Percentiles rank a stretch among this genome's conserved stretches.
Conservation (phyloP, 495 filamentous ascomycete species). For the Penicillium pancosmium region DNA sequence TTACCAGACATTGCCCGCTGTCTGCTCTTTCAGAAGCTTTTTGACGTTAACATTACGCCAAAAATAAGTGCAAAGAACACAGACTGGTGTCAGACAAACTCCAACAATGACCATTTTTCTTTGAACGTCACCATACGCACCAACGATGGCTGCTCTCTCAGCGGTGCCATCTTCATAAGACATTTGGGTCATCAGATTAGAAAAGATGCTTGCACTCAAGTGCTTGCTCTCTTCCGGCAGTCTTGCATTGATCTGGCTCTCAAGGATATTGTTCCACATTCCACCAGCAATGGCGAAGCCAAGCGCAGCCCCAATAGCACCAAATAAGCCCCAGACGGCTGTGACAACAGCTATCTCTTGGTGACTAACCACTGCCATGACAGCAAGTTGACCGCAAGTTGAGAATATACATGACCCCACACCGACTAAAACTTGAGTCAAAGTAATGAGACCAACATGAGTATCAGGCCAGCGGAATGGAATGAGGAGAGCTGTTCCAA, state of each 20-base stretch:
- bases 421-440: constrained; percentile 71
- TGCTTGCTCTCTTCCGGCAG: constrained; percentile 46
- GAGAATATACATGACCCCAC: constrained; percentile 58
- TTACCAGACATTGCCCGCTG: constrained; percentile 17
- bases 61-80: constrained; percentile 40
- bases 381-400: constrained; percentile 63
- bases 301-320: constrained; percentile 62
- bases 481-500: constrained; percentile 58
- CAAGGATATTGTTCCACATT: constrained; percentile 65
- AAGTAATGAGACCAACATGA: constrained; percentile 62
- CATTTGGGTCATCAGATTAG: constrained; percentile 45
- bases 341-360: constrained; percentile 65
- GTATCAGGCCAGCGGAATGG: constrained; percentile 61
- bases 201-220: neutral
- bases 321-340: constrained; percentile 62
- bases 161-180: constrained; percentile 51
- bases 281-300: constrained; percentile 60
- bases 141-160: constrained; percentile 52
- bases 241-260: constrained; percentile 48
- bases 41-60: constrained; percentile 60
- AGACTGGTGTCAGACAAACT: constrained; percentile 43
- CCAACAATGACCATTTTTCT: constrained; percentile 55
- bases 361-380: constrained; percentile 64
- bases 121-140: constrained; percentile 57
- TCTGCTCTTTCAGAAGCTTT: constrained; percentile 35